Base-by-base conservation (phyloP, 164 flowering plant species). In the Vitis amurensis region DNA sequence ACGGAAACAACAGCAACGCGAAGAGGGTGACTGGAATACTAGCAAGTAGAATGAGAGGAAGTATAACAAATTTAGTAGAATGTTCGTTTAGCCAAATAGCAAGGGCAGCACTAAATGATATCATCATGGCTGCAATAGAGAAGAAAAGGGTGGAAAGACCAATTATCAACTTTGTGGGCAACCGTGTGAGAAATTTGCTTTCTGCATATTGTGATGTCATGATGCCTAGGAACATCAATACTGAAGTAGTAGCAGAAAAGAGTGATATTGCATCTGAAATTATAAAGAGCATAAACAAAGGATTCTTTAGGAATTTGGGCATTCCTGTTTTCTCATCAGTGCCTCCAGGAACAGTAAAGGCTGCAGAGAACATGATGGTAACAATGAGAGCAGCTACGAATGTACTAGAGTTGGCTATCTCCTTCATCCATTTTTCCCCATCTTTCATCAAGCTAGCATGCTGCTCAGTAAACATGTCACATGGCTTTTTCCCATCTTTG, bases 401-500 rank as follows among this genome's bases (percentile, higher is more conserved):
- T 17, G 53, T 69, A 37, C 71, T 57, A 1, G 77, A 63, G 1
- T 30, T 14, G 23, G 76, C 67, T 0, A 67, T 68, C 0, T 27
- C 53, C 27, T 73, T 77, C 74, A 77, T 70, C 80, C 74, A 73
- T 29, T 59, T 37, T 47, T 78, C 78, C 1, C 76, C 80, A 13
- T 74, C 59, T 15, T 19, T 51, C 0, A 15, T 12, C 55, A 77
- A 50, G 0, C 27, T 67, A 13, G 30, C 31, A 53, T 81, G 84
- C 0, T 64, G 48, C 13, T 78, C 70, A 1, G 69, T 69, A 55
- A 83, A 83, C 29, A 73, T 17, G 29, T 59, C 66, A 9, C 13
- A 11, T 9, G 86, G 77, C 11, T 76, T 79, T 30, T 52, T 50
- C 1, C 17, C 44, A 0, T 73, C 14, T 0, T 8, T 9, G 30